Base-by-base conservation (phyloP, 2,329 filamentous ascomycete genomes). In the Aspergillus terreus region DNA sequence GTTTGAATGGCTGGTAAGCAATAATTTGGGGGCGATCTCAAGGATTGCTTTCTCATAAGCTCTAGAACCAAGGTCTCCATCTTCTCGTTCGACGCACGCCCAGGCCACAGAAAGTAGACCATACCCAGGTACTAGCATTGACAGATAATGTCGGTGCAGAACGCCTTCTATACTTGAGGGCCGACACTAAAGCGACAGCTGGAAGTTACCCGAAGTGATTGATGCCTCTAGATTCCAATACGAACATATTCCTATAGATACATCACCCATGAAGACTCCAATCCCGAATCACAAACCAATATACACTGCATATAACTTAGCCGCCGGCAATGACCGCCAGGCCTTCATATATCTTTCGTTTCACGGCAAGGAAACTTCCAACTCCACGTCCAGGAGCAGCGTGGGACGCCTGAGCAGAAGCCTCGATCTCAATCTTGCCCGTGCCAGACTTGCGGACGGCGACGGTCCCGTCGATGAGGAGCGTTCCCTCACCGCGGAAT, bases 331-430 rank as follows among this genome's bases (percentile, higher is more conserved):
- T 92, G 53, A 97, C 90, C 32, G 94, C 94, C 67, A 99, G 73
- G 7, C 90, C 92, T 60, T 95, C 90, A 69, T 99, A 99, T 58
- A 99, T 95, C 71, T 89, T 91, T 72, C 79, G 85, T 74, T 90
- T 90, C 9, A 97, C 92, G 47, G 88, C 88, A 65, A 90, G 89
- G 66, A 96, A 95, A 33, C 88, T 91, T 38, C 78, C 78, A 52
- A 83, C 83, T 46, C 78, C 73, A 27, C 76, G 75, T 52, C 78
- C 72, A 47, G 73, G 63, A 4, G 69, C 71, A 15, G 72, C 72
- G 10, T 69, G 64, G 2, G 73, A 70, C 27, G 77, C 76, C 51
- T 84, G 70, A 1, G 84, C 87, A 4, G 87, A 83, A 53, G 86
- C 87, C 73, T 96, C 92, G 15, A 96, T 84, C 72, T 95, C 92